Conservation (phyloP, 108 stramenopile genomes). For the Ochromonas danica region DNA sequence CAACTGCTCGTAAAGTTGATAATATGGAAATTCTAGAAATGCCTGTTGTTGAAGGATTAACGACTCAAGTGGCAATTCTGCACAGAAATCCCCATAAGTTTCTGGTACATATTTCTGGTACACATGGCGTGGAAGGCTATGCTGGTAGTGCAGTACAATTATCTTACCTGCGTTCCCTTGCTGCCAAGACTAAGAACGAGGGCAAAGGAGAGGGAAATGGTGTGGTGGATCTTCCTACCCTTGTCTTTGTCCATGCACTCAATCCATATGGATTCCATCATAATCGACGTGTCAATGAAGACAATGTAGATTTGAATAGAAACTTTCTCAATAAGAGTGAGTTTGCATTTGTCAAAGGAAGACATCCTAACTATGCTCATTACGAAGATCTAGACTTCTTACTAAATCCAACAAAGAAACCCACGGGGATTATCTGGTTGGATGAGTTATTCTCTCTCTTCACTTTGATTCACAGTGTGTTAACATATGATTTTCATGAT, state of each 20-base stretch:
- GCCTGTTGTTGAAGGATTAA: background rate
- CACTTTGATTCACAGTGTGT: background rate
- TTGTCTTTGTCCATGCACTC: conserved; percentile 19
- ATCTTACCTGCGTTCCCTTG: background rate
- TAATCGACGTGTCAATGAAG: conserved; percentile 33
- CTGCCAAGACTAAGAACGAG: background rate
- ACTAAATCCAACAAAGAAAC: conserved; percentile 7
- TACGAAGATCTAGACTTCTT: background rate
- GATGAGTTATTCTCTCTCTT: background rate
- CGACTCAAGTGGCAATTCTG: conserved; percentile 5
- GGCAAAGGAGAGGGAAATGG: background rate
- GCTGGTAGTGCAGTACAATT: conserved; percentile 26
- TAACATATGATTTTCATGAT: background rate
- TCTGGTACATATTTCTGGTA: conserved; percentile 33
- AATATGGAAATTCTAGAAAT: too few relatives aligned
- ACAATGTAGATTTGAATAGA: conserved; percentile 31
- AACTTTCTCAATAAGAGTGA: conserved; percentile 15
- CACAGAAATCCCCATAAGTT: background rate
- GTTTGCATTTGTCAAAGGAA: conserved; percentile 1
- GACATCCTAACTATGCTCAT: conserved; percentile 27
- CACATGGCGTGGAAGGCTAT: conserved; percentile 30
- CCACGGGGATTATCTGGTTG: background rate
- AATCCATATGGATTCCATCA: conserved; percentile 24
- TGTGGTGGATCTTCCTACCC: background rate
- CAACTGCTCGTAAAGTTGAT: too few relatives aligned